A percentile compares a stretch with the other conserved stretches of the same genome.
Conservation (phyloP, 2,329 filamentous ascomycete genomes). For the Cyclaneusma minus region DNA sequence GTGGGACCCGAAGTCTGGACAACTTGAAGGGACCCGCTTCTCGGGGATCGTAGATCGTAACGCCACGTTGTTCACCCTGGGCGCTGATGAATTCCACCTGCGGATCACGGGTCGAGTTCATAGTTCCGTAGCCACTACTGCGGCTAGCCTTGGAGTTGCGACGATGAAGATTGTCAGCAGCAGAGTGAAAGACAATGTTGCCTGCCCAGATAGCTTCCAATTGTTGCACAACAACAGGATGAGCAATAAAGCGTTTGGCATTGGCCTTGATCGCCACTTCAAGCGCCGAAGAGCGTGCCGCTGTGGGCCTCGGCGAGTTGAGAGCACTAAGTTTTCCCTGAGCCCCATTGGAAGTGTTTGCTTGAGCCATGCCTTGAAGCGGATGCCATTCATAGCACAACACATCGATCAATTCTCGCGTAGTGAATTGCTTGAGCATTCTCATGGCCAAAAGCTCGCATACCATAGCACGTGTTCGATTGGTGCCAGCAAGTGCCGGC, state of each 20-base stretch:
- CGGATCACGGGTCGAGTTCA: conserved; percentile 6
- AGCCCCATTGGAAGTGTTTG: conserved; percentile 16
- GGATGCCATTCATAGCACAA: conserved; percentile 93
- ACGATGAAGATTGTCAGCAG: conserved; percentile 64
- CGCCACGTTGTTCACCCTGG: conserved; percentile 38
- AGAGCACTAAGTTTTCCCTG: conserved; percentile 12
- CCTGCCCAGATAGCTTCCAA: conserved; percentile 97
- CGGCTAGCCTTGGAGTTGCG: conserved; percentile 7
- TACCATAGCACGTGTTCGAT: conserved; percentile 70
- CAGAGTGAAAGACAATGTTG: conserved; percentile 85
- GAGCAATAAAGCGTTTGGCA: conserved; percentile 81
- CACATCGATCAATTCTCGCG: conserved; percentile 81
- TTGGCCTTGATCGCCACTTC: conserved; percentile 88
- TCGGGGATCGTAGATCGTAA: conserved; percentile 76
- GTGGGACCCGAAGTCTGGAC: conserved; percentile 75
- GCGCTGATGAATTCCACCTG: too few species aligned
- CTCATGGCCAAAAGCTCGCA: conserved; percentile 86
- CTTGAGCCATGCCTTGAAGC: conserved; percentile 58
- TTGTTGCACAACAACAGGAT: conserved; percentile 83
- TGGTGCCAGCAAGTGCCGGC: conserved; percentile 71
- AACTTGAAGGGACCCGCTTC: conserved; percentile 86
- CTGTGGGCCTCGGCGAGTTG: conserved; percentile 33
- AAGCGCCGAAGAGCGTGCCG: conserved; percentile 72
- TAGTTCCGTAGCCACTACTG: conserved; percentile 22
- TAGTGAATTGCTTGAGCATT: conserved; percentile 76